Conservation (phyloP, 805 yeast species). For the Metschnikowia koreensis region DNA sequence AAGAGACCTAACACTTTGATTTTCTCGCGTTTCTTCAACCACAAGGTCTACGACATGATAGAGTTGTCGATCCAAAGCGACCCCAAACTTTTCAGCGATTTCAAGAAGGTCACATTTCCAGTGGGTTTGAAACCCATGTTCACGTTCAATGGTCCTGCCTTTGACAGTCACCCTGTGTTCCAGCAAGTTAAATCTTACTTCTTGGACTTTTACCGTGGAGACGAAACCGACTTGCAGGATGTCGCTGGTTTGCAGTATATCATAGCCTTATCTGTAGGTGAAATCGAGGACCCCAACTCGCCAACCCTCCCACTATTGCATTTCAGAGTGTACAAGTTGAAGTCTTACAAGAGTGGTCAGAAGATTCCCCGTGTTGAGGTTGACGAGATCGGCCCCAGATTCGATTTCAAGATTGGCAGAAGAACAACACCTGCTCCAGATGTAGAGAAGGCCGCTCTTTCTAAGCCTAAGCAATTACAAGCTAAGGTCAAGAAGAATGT, state of each 20-base stretch:
- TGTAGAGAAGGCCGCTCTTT: constrained; percentile 83
- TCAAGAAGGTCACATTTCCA: constrained; percentile 74
- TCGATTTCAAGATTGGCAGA: constrained; percentile 91
- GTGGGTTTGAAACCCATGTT: constrained; percentile 94
- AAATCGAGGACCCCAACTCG: constrained; percentile 72
- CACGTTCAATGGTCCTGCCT: constrained; percentile 86
- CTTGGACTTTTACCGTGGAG: constrained; percentile 87
- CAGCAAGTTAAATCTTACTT: constrained; percentile 84
- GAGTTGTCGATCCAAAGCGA: constrained; percentile 74
- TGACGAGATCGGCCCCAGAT: constrained; percentile 92
- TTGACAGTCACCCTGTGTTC: constrained; percentile 84
- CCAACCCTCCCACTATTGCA: constrained; percentile 73
- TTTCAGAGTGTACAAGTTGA: constrained; percentile 87
- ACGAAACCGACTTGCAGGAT: constrained; percentile 76
- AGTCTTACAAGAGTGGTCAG: constrained; percentile 78
- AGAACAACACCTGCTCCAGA: constrained; percentile 79
- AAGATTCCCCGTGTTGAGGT: constrained; percentile 92
- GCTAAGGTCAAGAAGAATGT: constrained; percentile 86
- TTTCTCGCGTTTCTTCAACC: constrained; percentile 86
- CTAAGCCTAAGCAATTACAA: constrained; percentile 76
- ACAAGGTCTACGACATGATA: constrained; percentile 88
- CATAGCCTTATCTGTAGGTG: constrained; percentile 73
- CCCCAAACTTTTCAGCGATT: constrained; percentile 70
- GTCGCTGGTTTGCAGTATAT: constrained; percentile 94
- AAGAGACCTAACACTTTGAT: constrained; percentile 91